Evolutionary conservation across 352 stramenopile species (phyloP), one percentile per base, ranked within the genome.

Genomic region (Thalassiosira hispida): DNA sequence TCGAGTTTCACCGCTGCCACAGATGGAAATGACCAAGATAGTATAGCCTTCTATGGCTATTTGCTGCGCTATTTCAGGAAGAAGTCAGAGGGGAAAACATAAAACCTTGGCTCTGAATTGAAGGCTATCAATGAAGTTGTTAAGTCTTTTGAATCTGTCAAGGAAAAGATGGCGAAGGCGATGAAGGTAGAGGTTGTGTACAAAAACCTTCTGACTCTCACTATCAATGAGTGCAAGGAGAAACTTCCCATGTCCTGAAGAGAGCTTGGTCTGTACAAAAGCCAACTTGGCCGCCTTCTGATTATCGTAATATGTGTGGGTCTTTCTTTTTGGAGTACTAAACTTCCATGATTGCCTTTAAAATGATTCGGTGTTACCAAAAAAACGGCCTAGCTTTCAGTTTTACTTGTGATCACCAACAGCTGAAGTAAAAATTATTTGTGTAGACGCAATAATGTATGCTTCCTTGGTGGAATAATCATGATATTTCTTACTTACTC

Each of bases 21-120:
- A 25, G 20, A 2, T 12, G 47, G 16, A 22, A 57, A 57, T 8
- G 47, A 57, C 7, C 18, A 14, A 14, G n/a, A 25, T 1, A 18
- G 47, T 31, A 57, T 57, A 1, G 47, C 12, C 7, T 57, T 57
- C 47, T 57, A 57, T 25, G 25, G 47, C 47, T 18, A 57, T 57
- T 57, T 57, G 47, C 6, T 57, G 2, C 6, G 25, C 14, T 57
- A 27, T 57, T 57, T 57, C 12, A 1, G 25, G 47, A 18, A 9
- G 12, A 57, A 57, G 47, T 20, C 6, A 22, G 25, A 18, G 2
- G 4, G 25, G 2, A 25, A 25, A 57, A 27, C 18, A 27, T 57
- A 27, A 2, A 31, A 6, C 2, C 47, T 57, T 27, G 47, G 47
- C 14, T 25, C 14, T 2, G 47, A 27, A 14, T 27, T 27, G 25